phyloP scores from a whole-genome alignment of 768 basidiomycete genomes.

The Pisolithus orientalis region DNA sequence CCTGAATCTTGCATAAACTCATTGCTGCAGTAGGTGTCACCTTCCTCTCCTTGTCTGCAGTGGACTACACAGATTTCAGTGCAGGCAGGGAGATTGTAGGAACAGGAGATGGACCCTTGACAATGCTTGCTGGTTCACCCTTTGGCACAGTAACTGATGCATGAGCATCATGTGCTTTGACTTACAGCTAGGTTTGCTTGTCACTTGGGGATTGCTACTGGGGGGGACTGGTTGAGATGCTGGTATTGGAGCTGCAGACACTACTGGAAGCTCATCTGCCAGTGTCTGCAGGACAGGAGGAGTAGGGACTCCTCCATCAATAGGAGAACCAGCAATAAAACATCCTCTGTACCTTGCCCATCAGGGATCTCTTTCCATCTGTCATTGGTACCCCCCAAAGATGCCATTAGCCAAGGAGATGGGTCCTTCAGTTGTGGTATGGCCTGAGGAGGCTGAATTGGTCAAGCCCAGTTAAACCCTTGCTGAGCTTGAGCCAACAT shows the following conservation, averaged over 20 bases:
- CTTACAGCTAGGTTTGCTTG: constrained; percentile 22
- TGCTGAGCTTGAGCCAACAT: constrained; percentile 21
- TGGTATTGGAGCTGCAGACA: neutral
- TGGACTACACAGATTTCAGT: constrained; percentile 57
- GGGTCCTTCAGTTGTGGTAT: constrained; percentile 29
- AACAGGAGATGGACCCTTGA: constrained; percentile 21
- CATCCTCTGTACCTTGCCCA: constrained; percentile 28
- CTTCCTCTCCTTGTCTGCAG: constrained; percentile 64
- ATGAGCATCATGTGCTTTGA: constrained; percentile 21
- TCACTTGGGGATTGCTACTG: constrained; percentile 11
- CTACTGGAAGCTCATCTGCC: constrained; percentile 7
- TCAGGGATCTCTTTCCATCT: constrained; percentile 40
- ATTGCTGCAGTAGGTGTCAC: constrained; percentile 40
- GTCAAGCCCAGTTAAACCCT: constrained; percentile 34
- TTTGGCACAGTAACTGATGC: constrained; percentile 17
- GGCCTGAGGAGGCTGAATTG: constrained; percentile 13
- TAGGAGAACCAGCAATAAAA: constrained; percentile 13
- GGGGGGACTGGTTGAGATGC: constrained; percentile 5
- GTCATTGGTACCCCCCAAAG: constrained; percentile 40
- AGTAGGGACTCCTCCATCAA: constrained; percentile 12
- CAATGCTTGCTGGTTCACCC: constrained; percentile 1
- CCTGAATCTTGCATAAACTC: constrained; percentile 91
- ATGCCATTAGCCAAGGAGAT: constrained; percentile 51
- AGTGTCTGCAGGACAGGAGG: constrained; percentile 10
- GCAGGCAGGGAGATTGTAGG: constrained; percentile 17